Evolutionary conservation across 2,329 filamentous ascomycete species (phyloP), one percentile per base, ranked within the genome.

Genomic region (Elsinoe arachidis): DNA sequence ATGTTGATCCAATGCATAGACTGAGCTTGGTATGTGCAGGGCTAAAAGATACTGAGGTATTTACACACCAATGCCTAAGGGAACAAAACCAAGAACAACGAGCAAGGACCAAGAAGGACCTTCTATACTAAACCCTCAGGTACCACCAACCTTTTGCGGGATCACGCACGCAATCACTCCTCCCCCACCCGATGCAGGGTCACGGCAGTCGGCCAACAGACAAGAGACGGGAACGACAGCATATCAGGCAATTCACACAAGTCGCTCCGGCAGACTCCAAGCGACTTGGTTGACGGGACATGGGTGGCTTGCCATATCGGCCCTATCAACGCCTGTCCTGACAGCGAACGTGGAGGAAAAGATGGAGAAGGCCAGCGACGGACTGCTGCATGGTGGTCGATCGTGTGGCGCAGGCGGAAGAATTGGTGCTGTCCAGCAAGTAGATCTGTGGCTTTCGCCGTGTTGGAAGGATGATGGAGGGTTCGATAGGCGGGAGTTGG

Each of bases 351-450:
- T 55, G 53, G 39, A 55, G 38, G 14, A 33, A 55, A 19, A 14
- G 37, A n/a, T 43, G 53, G 34, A 43, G 34, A 43, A 19, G 43
- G 37, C 43, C 53, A 44, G 53, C 34, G 49, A 35, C 49, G 33
- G 49, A 19, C 49, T 33, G 21, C n/a, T 30, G 38, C 17, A 39
- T 23, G 12, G 35, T 15, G 5, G 53, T 43, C 53, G 53, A 55
- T 55, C 53, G 11, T 55, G 53, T 55, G 53, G 53, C 53, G 53
- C 53, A 55, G 53, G 49, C 49, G 49, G 49, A 53, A 53, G 49
- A 53, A 53, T 53, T 53, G 34, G 10, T 5, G 5, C 14, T n/a
- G 37, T 1, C 9, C 3, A 39, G 17, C 37, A 35, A 12, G 34
- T 15, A 38, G 12, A 53, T 23, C 19, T 53, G 49, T 53, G 49